Percentiles rank a stretch among this genome's conserved stretches.
These are phyloP conservation scores for Cladobotryum protrusum DNA, from an alignment of 2,329 filamentous ascomycete genomes.

Conservation along the genomic window DNA sequence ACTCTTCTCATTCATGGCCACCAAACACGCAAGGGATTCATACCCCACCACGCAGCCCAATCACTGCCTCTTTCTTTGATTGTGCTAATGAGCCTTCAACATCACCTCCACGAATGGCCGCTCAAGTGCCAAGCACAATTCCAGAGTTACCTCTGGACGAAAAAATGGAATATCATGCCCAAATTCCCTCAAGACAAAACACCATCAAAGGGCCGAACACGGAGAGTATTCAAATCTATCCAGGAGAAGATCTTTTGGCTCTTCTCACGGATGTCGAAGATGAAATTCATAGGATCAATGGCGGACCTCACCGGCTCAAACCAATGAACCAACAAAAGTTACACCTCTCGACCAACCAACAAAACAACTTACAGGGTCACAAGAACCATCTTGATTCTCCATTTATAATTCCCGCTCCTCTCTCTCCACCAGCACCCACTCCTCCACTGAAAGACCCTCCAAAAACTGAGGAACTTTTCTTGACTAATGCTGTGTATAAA, in stretches of 20 bases:
- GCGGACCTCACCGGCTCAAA: conserved; percentile 13
- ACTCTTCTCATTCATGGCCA: conserved; percentile 26
- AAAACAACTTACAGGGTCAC: conserved; percentile 47
- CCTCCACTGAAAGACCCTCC: conserved; percentile 27
- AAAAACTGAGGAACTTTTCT: conserved; percentile 30
- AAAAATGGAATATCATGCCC: conserved; percentile 28
- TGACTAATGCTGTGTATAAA: conserved; percentile 46
- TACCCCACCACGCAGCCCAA: conserved; percentile 55
- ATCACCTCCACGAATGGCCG: conserved; percentile 45
- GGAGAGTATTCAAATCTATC: conserved; percentile 64
- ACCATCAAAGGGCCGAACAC: conserved; percentile 36
- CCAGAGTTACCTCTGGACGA: conserved; percentile 45
- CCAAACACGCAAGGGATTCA: conserved; percentile 39
- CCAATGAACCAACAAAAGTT: conserved; percentile 12
- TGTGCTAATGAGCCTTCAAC: conserved; percentile 34
- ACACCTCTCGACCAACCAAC: conserved; percentile 34
- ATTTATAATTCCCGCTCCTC: conserved; percentile 10
- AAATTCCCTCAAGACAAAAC: conserved; percentile 18
- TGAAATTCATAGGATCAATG: conserved; percentile 33
- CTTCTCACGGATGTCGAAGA: conserved; percentile 60
- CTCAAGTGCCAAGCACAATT: conserved; percentile 51
- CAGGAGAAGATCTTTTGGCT: conserved; percentile 60
- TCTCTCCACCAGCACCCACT: conserved; percentile 29
- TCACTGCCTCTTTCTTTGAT: conserved; percentile 33
- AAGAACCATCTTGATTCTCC: conserved; percentile 27